A percentile compares a stretch with the other conserved stretches of the same genome.
Evolutionary conservation across 75 land plant genomes (phyloP).

Genomic region (Pseudotsuga menziesii): DNA sequence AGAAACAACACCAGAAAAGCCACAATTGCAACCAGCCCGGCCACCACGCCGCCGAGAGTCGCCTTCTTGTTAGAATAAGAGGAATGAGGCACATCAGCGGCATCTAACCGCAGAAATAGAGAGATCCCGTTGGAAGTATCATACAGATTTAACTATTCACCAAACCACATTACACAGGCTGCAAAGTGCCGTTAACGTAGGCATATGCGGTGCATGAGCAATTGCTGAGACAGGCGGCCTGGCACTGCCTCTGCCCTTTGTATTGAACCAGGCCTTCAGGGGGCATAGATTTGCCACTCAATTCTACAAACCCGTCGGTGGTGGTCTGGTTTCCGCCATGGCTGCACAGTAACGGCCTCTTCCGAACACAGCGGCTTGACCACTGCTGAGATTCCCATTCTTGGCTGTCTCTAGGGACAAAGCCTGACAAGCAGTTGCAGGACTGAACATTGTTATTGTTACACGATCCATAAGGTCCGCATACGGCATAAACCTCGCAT

Average conservation of each 20-base stretch:
- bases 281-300: too few relatives aligned
- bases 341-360: neutral
- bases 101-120: neutral
- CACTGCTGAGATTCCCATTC: slow-evolving; percentile 13
- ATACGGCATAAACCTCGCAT: slow-evolving; percentile 17
- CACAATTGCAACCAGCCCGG: too few relatives aligned
- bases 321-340: too few relatives aligned
- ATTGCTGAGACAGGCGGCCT: slow-evolving; percentile 2
- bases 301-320: too few relatives aligned
- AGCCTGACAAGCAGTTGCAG: slow-evolving; percentile 39
- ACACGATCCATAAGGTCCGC: slow-evolving; percentile 31
- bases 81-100: neutral
- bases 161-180: neutral
- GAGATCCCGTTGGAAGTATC: neutral
- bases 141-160: neutral
- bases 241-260: neutral
- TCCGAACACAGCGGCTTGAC: slow-evolving; percentile 25
- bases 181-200: neutral
- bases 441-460: neutral
- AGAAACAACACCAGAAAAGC: too few relatives aligned
- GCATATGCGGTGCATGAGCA: slow-evolving; percentile 14
- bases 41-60: too few relatives aligned
- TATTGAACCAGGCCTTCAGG: neutral
- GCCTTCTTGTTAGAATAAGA: neutral
- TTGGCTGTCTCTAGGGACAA: slow-evolving; percentile 8